Percentiles rank a stretch among this genome's conserved stretches.
phyloP scores from a whole-genome alignment of 495 filamentous ascomycete species.

The Cairneyella variabilis region DNA sequence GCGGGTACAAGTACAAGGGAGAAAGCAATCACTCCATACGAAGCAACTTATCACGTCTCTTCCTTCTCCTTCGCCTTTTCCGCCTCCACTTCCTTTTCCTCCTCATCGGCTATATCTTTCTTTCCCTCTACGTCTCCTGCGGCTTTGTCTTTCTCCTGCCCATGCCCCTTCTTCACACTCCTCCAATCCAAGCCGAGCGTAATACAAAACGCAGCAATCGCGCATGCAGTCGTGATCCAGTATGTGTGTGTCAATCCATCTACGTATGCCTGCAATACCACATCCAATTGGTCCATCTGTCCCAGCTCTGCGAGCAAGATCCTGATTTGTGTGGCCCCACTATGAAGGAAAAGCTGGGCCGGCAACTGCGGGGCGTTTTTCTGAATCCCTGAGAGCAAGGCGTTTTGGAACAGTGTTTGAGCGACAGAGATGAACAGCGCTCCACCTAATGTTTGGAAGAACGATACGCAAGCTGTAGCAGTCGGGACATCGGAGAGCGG shows the following conservation, averaged over 20 bases:
- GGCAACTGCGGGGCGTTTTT: slow-evolving; percentile 17
- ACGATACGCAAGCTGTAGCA: slow-evolving; percentile 24
- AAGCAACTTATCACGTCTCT: too few relatives aligned
- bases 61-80: too few relatives aligned
- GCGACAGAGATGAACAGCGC: slow-evolving; percentile 61
- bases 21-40: too few relatives aligned
- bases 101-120: not conserved
- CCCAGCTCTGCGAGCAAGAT: slow-evolving; percentile 18
- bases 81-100: not conserved
- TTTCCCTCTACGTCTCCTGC: slow-evolving; percentile 9
- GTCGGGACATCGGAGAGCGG: slow-evolving; percentile 19
- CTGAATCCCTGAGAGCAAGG: slow-evolving; percentile 9
- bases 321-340: slow-evolving; percentile 30
- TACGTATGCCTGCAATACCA: slow-evolving; percentile 41
- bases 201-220: slow-evolving; percentile 34
- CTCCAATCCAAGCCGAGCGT: slow-evolving; percentile 41
- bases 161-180: slow-evolving; percentile 38
- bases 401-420: slow-evolving; percentile 57
- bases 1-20: too few relatives aligned
- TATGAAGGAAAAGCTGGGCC: slow-evolving; percentile 37
- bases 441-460: slow-evolving; percentile 48
- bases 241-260: slow-evolving; percentile 39
- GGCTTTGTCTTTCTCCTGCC: slow-evolving; percentile 8
- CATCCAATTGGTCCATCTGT: slow-evolving; percentile 25
- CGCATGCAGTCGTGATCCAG: slow-evolving; percentile 40